Conservation (phyloP, 1,284 basidiomycete genomes). For the Cutaneotrichosporon arboriforme region DNA sequence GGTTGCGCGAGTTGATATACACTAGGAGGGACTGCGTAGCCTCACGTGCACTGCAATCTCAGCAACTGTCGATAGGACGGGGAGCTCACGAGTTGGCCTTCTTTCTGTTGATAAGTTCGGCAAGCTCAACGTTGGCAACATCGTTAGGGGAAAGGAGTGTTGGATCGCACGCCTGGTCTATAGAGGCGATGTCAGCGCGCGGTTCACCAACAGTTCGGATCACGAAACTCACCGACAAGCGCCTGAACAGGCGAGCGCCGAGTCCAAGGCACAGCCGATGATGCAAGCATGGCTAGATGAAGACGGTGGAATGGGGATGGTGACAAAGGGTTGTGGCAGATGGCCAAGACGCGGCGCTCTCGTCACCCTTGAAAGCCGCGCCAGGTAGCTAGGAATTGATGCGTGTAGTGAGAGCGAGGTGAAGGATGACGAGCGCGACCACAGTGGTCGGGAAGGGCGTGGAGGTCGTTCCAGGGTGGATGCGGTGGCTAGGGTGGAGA, state of each 20-base stretch:
- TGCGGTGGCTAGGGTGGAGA: not conserved
- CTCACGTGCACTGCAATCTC: slow-evolving; percentile 29
- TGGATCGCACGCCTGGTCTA: slow-evolving; percentile 79
- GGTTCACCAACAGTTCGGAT: not conserved
- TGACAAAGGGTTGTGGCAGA: too few species aligned
- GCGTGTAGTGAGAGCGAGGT: too few species aligned
- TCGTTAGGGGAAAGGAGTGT: slow-evolving; percentile 83
- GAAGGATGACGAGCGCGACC: too few species aligned
- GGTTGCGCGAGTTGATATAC: slow-evolving; percentile 46
- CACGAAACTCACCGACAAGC: slow-evolving; percentile 38
- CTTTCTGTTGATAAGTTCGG: slow-evolving; percentile 87
- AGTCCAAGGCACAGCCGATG: slow-evolving; percentile 27
- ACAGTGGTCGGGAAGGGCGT: too few species aligned
- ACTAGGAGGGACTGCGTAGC: slow-evolving; percentile 52
- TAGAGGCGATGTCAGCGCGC: slow-evolving; percentile 1
- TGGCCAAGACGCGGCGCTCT: too few species aligned
- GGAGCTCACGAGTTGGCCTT: slow-evolving; percentile 86
- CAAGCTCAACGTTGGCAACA: slow-evolving; percentile 85
- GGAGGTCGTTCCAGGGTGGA: too few species aligned
- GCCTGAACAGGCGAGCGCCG: slow-evolving; percentile 41
- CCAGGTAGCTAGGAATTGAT: too few species aligned
- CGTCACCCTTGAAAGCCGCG: too few species aligned
- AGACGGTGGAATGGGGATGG: not conserved
- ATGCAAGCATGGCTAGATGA: slow-evolving; percentile 26
- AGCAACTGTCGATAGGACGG: not conserved